phyloP scores from a whole-genome alignment of 352 stramenopile genomes.

The Globisporangium abappressorium region DNA sequence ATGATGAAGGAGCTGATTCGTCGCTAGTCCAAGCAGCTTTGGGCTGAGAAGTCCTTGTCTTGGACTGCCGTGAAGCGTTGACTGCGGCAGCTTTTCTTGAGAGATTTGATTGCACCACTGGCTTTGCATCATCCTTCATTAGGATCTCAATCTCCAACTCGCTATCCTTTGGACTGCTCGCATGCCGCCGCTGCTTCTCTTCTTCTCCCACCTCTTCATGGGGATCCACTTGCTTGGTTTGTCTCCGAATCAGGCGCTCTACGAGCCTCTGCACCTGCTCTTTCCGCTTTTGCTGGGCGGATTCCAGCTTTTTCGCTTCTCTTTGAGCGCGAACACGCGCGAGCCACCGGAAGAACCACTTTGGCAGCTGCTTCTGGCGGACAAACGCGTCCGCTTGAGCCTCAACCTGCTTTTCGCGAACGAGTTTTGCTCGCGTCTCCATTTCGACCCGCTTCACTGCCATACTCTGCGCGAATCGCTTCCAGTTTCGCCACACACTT shows the following conservation, averaged over 20 bases:
- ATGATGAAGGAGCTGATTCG: not conserved
- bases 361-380: slow-evolving; percentile 31
- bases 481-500: slow-evolving; percentile 24
- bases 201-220: not conserved
- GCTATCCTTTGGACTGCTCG: not conserved
- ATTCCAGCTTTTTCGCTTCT: slow-evolving; percentile 25
- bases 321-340: slow-evolving; percentile 22
- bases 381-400: slow-evolving; percentile 31
- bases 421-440: slow-evolving; percentile 11
- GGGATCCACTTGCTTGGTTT: not conserved
- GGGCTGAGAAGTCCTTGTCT: not conserved
- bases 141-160: not conserved
- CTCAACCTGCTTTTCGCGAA: slow-evolving; percentile 20
- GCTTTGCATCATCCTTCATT: not conserved
- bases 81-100: not conserved
- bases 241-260: slow-evolving; percentile 31
- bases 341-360: slow-evolving; percentile 57
- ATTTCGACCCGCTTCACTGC: slow-evolving; percentile 16
- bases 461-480: not conserved
- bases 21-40: not conserved
- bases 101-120: not conserved
- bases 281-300: slow-evolving; percentile 26
- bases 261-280: slow-evolving; percentile 38
- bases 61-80: not conserved
- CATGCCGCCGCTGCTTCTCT: not conserved